Base-by-base conservation (phyloP, 805 yeast genomes). In the Candida peoriensis region DNA sequence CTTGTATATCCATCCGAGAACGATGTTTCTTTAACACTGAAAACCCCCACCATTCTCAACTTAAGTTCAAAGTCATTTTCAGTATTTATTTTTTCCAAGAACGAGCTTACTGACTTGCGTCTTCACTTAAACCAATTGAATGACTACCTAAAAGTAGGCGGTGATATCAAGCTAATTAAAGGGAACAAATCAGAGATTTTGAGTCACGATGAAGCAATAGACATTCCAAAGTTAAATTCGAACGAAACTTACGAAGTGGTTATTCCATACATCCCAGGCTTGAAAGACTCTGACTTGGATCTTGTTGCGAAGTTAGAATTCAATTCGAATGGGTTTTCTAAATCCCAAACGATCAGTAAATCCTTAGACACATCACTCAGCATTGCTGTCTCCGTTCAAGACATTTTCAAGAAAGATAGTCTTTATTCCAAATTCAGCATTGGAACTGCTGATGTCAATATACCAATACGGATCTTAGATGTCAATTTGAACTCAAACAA, bases 351-450 rank as follows among this genome's bases (percentile, higher is more conserved):
- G 9, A 30, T 24, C 0, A 48, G 36, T 18, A 46, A 50, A 20
- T 46, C 48, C 2, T 39, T 81, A 6, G 79, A 81, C 39, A 72
- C 78, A 6, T 57, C 73, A 1, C 61, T 85, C 24, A 65, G 73
- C 5, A 60, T 84, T 7, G 79, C 87, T 0, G 93, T 84, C 1
- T 77, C 86, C 3, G 94, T 84, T 3, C 90, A 83, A 48, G 95
- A 86, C 53, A 76, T 79, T 9, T 84, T 83, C 62, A 73, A 76
- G 43, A 55, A 71, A 3, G 54, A 70, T 13, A 59, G 65, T 20
- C 58, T 85, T 1, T 79, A 73, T 43, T 76, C 87, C 5, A 81
- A 78, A 46, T 86, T 82, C 51, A 74, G 81, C 11, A 67, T 85
- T 29, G 81, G 85, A 14, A 69, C 88, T 5, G 64, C 80, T 1